Evolutionary conservation across 371 early-diverging fungal species (phyloP).

Genomic region (Apophysomyces elegans): DNA sequence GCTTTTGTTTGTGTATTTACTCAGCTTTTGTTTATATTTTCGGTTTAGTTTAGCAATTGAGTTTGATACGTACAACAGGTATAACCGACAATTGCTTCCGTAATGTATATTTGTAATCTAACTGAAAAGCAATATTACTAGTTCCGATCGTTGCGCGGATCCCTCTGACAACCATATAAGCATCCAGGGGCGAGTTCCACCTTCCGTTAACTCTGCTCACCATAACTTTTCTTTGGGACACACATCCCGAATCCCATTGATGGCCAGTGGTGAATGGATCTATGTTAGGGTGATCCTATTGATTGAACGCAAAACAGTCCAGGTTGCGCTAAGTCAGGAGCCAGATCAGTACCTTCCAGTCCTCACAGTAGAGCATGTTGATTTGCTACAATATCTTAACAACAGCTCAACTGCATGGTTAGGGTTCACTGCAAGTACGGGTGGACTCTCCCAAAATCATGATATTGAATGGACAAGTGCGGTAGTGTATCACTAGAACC

Average conservation of each 20-base stretch:
- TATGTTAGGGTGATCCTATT: slow-evolving; percentile 28
- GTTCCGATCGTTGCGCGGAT: slow-evolving; percentile 48
- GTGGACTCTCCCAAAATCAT: slow-evolving; percentile 54
- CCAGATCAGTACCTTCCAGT: slow-evolving; percentile 28
- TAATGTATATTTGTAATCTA: not conserved
- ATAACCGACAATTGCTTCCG: slow-evolving; percentile 2
- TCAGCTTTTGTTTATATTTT: not conserved
- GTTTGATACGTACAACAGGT: slow-evolving; percentile 60
- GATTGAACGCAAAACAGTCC: slow-evolving; percentile 9
- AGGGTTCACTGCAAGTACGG: slow-evolving; percentile 62
- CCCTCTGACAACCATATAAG: slow-evolving; percentile 60
- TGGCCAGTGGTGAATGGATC: slow-evolving; percentile 43
- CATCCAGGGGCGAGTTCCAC: slow-evolving; percentile 41
- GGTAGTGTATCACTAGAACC: slow-evolving; percentile 5
- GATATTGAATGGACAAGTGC: slow-evolving; percentile 32
- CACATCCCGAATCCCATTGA: slow-evolving; percentile 39
- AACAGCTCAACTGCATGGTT: slow-evolving; percentile 29
- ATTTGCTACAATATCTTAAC: slow-evolving; percentile 24
- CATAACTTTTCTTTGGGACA: slow-evolving; percentile 51
- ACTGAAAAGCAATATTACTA: slow-evolving; percentile 10
- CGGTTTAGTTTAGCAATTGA: slow-evolving; percentile 53
- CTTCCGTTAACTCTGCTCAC: slow-evolving; percentile 43
- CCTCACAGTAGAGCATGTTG: slow-evolving; percentile 18
- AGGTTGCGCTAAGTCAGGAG: slow-evolving; percentile 22
- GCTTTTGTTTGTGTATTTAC: not conserved